Base-by-base conservation (phyloP, 164 flowering plant genomes). In the Sextonia rubra region DNA sequence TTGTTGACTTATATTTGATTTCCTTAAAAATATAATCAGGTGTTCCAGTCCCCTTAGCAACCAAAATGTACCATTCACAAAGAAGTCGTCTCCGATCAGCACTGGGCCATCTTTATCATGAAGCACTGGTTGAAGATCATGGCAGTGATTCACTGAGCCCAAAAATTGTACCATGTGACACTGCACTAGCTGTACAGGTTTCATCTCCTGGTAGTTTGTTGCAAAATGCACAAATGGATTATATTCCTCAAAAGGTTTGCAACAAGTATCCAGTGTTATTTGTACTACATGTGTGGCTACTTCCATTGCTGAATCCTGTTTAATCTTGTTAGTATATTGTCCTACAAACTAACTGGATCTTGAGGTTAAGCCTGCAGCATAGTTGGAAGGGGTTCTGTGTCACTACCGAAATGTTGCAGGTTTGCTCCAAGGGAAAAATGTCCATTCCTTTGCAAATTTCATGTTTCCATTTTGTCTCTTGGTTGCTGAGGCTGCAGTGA, bases 31-130 rank as follows among this genome's bases (percentile, higher is more conserved):
- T 37, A 37, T 47, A 66, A 72, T 70, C 87, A 90, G 94, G 75
- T 87, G 64, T 74, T 72, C 92, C 96, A 58, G 80, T 72, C 64
- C 98, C 98, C 15, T 91, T 92, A 74, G 92, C 92, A 65, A 89
- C 92, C 71, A 90, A 89, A 78, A 80, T 87, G 29, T 90, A 87
- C 74, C 86, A 86, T 81, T 86, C 86, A 20, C 96, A 88, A 81
- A 85, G 77, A 74, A 79, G 74, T 75, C 80, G 77, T 69, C 85
- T 90, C 12, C 85, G 91, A 24, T 77, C 87, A 26, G 86, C 89
- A 71, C 71, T 92, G 61, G 77, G 77, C 69, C 82, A 80, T 76
- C 77, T 86, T 73, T 92, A 83, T 78, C 76, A 70, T 47, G 82
- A 74, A 49, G 78, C 84, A 70, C 76, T 82, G 64, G 60, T 73